These are phyloP conservation scores for Suhomyces guaymorum DNA, from an alignment of 1,139 yeast species.

Conservation along the genomic window DNA sequence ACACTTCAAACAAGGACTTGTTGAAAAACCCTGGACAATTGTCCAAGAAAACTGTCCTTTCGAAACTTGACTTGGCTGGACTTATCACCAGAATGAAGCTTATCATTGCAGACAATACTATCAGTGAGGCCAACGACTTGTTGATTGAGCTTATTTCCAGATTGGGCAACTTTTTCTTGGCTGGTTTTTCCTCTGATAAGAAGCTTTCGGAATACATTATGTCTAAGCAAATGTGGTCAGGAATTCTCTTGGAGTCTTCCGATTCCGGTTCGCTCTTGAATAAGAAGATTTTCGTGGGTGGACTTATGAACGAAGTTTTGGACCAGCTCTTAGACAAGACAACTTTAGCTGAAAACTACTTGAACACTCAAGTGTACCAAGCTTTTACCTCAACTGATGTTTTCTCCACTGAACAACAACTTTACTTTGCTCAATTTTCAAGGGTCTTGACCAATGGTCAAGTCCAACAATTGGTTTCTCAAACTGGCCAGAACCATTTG, in stretches of 20 bases:
- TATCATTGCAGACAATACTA: conserved; percentile 23
- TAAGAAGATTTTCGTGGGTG: conserved; percentile 28
- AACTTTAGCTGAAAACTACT: conserved; percentile 1
- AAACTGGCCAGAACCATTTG: conserved; percentile 3
- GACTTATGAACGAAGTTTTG: conserved; percentile 41
- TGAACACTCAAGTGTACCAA: conserved; percentile 16
- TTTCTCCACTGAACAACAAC: conserved; percentile 13
- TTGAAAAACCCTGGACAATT: conserved; percentile 10
- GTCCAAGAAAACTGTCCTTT: conserved; percentile 7
- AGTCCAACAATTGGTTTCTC: conserved; percentile 10
- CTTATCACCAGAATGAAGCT: conserved; percentile 38
- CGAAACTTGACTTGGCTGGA: conserved; percentile 49
- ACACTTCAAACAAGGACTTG: conserved; percentile 24
- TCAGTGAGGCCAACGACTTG: conserved; percentile 14
- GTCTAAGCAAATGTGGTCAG: conserved; percentile 21
- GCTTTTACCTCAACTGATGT: not conserved
- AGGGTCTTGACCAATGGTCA: conserved; percentile 29
- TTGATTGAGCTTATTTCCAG: conserved; percentile 29
- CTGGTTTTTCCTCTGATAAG: conserved; percentile 16
- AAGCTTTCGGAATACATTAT: conserved; percentile 19
- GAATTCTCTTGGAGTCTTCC: conserved; percentile 10
- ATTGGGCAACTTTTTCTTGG: conserved; percentile 43
- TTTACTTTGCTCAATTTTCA: conserved; percentile 18
- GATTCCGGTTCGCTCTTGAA: conserved; percentile 2
- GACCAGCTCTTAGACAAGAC: conserved; percentile 27